Evolutionary conservation across 2,329 filamentous ascomycete species (phyloP).

Genomic region (Bipolaris bicolor): DNA sequence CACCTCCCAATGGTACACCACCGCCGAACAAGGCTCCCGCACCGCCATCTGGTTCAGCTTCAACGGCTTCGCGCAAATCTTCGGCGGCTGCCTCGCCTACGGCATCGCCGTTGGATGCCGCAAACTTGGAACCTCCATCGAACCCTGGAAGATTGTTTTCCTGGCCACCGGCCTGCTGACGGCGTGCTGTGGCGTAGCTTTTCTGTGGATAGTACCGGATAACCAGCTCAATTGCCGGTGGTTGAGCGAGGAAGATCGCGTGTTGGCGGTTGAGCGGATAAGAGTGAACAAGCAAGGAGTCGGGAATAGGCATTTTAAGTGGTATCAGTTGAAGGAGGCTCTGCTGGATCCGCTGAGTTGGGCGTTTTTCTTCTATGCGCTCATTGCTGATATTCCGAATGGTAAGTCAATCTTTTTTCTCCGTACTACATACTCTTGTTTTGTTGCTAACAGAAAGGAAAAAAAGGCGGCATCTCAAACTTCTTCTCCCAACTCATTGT

Average conservation of each 20-base stretch:
- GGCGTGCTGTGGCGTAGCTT: conserved; percentile 49
- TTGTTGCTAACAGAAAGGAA: too few relatives aligned
- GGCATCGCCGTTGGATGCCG: conserved; percentile 64
- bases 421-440: too few relatives aligned
- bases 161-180: conserved; percentile 55
- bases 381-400: conserved; percentile 64
- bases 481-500: conserved; percentile 67
- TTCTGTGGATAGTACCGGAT: conserved; percentile 60
- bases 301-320: conserved; percentile 71
- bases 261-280: conserved; percentile 73
- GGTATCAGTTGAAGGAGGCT: conserved; percentile 68
- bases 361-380: conserved; percentile 64
- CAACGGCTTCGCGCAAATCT: conserved; percentile 67
- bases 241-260: conserved; percentile 69
- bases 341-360: conserved; percentile 64
- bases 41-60: conserved; percentile 73
- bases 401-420: conserved; percentile 39
- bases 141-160: conserved; percentile 69
- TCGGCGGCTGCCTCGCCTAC: conserved; percentile 68
- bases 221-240: conserved; percentile 66
- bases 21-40: conserved; percentile 68
- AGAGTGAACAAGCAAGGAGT: conserved; percentile 77
- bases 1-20: conserved; percentile 75
- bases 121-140: conserved; percentile 63
- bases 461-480: conserved; percentile 60